Percentiles rank a stretch among this genome's conserved stretches.
Evolutionary conservation across 2,329 filamentous ascomycete genomes (phyloP).

Genomic region (Sclerotinia nivalis): DNA sequence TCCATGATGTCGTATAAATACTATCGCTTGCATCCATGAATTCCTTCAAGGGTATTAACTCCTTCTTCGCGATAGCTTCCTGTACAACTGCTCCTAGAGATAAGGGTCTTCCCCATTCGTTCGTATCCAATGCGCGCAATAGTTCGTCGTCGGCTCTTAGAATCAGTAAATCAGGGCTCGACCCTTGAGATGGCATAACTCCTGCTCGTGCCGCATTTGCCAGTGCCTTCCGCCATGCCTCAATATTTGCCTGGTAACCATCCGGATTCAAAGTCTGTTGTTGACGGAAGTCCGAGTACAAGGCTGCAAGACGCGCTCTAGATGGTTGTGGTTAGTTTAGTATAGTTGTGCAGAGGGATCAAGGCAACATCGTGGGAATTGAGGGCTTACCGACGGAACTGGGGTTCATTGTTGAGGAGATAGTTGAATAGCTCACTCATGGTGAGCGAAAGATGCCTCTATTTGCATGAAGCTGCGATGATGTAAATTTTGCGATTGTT

Average conservation of each 20-base stretch:
- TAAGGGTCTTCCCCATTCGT: conserved; percentile 77
- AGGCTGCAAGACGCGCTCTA: conserved; percentile 75
- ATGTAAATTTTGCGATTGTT: conserved; percentile 9
- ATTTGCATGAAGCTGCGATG: conserved; percentile 17
- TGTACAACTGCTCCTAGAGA: conserved; percentile 75
- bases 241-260: conserved; percentile 77
- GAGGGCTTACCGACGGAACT: conserved; percentile 56
- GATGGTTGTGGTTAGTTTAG: conserved; percentile 21
- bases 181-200: conserved; percentile 45
- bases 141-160: conserved; percentile 63
- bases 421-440: conserved; percentile 72
- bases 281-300: conserved; percentile 82
- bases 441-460: conserved; percentile 24
- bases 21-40: conserved; percentile 68
- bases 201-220: conserved; percentile 68
- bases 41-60: conserved; percentile 68
- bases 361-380: neutral
- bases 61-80: conserved; percentile 69
- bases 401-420: conserved; percentile 59
- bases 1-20: conserved; percentile 77
- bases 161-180: conserved; percentile 51
- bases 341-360: conserved; percentile 13
- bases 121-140: conserved; percentile 68
- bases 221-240: conserved; percentile 76
- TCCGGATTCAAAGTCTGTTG: conserved; percentile 79